A percentile compares a stretch with the other conserved stretches of the same genome.
Conservation (phyloP, 139 green algal species). For the Mesostigma viride region DNA sequence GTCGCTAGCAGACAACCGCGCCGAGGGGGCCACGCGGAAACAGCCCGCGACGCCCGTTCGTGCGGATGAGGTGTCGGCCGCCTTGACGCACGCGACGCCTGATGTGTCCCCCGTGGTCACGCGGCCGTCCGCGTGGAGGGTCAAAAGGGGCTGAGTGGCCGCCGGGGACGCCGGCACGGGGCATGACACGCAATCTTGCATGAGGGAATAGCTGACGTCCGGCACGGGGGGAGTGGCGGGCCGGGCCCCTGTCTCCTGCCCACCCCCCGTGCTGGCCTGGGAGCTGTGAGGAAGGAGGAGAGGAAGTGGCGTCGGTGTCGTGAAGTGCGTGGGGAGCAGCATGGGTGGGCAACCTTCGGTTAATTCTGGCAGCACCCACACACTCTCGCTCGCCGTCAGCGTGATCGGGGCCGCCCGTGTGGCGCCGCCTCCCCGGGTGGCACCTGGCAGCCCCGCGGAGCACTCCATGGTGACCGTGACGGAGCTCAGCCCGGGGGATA, state of each 20-base stretch:
- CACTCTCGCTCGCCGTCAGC: neutral
- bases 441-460: too few species aligned
- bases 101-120: neutral
- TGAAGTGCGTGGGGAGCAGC: neutral
- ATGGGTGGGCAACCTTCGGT: neutral
- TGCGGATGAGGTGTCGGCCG: neutral
- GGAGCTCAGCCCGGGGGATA: neutral
- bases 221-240: too few species aligned
- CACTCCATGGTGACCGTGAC: neutral
- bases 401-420: neutral
- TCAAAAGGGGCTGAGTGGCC: too few species aligned
- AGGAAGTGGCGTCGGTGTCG: neutral
- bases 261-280: too few species aligned
- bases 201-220: neutral
- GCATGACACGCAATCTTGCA: neutral
- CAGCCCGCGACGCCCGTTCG: neutral
- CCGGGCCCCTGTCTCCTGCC: neutral
- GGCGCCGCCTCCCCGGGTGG: too few species aligned
- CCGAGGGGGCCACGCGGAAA: neutral
- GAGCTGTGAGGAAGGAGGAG: too few species aligned
- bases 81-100: neutral
- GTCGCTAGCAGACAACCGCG: neutral
- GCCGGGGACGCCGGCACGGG: too few species aligned
- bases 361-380: neutral
- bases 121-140: too few species aligned